These are phyloP conservation scores for Lipomyces starkeyi DNA, from an alignment of 805 yeast genomes.

Conservation along the genomic window DNA sequence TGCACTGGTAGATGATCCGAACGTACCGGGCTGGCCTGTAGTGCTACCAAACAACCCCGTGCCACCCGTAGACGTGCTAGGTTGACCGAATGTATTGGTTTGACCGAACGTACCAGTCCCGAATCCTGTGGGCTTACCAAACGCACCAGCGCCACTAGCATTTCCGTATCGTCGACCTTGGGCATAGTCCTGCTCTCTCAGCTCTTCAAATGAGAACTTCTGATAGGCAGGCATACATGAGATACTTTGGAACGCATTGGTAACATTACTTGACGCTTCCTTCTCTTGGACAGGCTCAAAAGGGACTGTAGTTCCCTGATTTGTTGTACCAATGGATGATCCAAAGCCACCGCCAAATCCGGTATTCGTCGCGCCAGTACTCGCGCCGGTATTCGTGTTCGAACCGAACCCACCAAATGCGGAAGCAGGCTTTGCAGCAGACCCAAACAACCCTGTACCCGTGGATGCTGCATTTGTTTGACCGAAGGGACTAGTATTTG, in stretches of 20 bases:
- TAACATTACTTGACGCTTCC: constrained; percentile 31
- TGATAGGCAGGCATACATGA: constrained; percentile 90
- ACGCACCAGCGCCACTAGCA: constrained; percentile 39
- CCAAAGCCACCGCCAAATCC: constrained; percentile 30
- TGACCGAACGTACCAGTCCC: constrained; percentile 43
- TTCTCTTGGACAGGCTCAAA: constrained; percentile 40
- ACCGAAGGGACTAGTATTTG: constrained; percentile 36
- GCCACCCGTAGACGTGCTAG: constrained; percentile 21
- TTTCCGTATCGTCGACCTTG: constrained; percentile 58
- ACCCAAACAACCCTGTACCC: constrained; percentile 37
- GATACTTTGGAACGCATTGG: constrained; percentile 61
- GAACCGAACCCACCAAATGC: constrained; percentile 41
- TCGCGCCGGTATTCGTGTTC: constrained; percentile 12
- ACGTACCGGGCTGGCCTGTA: constrained; percentile 31
- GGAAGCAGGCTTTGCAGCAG: constrained; percentile 34
- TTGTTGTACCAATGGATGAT: constrained; percentile 20
- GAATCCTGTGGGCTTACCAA: constrained; percentile 40
- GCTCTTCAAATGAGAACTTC: constrained; percentile 82
- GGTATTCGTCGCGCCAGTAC: constrained; percentile 24
- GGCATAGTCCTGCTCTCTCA: constrained; percentile 86
- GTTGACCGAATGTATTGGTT: constrained; percentile 27
- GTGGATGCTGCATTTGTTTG: constrained; percentile 28
- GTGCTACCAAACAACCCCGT: constrained; percentile 54
- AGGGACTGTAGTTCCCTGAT: constrained; percentile 39
- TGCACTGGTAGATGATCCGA: constrained; percentile 35